phyloP scores from a whole-genome alignment of 257 asterid species.

The Capsicum baccatum region DNA sequence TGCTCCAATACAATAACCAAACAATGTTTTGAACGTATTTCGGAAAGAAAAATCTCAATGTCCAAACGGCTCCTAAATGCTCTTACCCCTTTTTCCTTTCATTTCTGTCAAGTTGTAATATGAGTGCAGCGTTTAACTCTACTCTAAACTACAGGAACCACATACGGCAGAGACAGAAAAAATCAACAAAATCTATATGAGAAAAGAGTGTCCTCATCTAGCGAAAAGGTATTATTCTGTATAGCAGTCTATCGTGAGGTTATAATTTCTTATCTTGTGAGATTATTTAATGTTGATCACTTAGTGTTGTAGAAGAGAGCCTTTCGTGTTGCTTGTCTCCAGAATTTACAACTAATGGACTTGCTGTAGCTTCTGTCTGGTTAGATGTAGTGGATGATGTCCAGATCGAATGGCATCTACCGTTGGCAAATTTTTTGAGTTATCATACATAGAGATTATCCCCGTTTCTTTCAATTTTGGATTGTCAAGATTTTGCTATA shows the following conservation, averaged over 20 bases:
- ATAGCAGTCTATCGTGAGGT: background rate
- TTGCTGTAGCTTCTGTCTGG: background rate
- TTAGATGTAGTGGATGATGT: background rate
- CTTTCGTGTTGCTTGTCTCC: background rate
- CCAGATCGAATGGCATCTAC: background rate
- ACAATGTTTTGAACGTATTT: background rate
- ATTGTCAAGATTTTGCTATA: background rate
- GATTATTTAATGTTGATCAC: background rate
- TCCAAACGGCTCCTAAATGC: background rate
- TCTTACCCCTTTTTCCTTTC: constrained; percentile 19
- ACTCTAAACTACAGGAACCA: constrained; percentile 54
- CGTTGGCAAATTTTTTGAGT: background rate
- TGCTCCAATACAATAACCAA: background rate
- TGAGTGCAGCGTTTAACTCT: background rate
- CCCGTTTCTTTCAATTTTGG: background rate
- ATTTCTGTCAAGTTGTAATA: constrained; percentile 20
- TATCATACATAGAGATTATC: background rate
- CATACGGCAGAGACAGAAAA: constrained; percentile 35
- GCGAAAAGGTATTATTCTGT: constrained; percentile 50
- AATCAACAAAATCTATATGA: constrained; percentile 40
- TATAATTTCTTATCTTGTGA: background rate
- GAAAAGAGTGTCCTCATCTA: constrained; percentile 37
- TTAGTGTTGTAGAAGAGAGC: background rate
- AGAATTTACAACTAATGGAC: constrained; percentile 15
- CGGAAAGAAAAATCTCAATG: background rate